phyloP scores from a whole-genome alignment of 768 basidiomycete genomes.

The Cystobasidium onofrii region DNA sequence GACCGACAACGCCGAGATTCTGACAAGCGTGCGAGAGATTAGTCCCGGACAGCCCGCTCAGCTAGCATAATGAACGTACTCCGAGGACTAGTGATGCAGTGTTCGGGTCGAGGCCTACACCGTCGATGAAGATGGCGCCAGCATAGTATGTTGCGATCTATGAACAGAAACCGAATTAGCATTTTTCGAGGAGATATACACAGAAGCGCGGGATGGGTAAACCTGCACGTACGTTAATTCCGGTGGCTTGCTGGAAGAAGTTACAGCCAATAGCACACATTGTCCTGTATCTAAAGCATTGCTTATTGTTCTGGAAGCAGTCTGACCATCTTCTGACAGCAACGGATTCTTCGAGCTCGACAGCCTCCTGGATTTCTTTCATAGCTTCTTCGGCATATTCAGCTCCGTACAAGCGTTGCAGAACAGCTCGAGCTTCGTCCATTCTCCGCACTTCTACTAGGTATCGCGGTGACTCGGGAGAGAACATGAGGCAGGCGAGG shows the following conservation, averaged over 20 bases:
- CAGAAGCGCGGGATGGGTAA: no score
- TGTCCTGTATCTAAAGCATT: slow-evolving; percentile 42
- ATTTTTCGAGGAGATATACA: not conserved
- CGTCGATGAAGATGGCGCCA: slow-evolving; percentile 27
- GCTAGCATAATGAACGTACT: no score
- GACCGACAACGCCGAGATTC: slow-evolving; percentile 21
- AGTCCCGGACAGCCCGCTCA: no score
- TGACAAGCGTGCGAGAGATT: no score
- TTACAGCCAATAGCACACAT: slow-evolving; percentile 37
- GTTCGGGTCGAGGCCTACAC: slow-evolving; percentile 3
- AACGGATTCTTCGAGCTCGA: slow-evolving; percentile 40
- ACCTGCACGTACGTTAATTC: not conserved
- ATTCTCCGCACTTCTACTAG: slow-evolving; percentile 36
- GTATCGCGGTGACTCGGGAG: slow-evolving; percentile 40
- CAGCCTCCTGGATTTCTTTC: slow-evolving; percentile 26
- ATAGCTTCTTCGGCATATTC: slow-evolving; percentile 34
- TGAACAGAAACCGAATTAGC: not conserved
- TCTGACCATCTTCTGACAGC: slow-evolving; percentile 27
- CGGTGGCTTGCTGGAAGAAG: slow-evolving; percentile 24
- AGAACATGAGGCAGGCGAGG: slow-evolving; percentile 38
- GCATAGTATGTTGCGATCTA: slow-evolving; percentile 39
- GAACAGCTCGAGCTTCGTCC: slow-evolving; percentile 36
- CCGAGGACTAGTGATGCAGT: slow-evolving; percentile 36
- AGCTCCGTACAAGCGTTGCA: slow-evolving; percentile 37
- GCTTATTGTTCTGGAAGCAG: slow-evolving; percentile 23